A percentile compares a stretch with the other conserved stretches of the same genome.
Conservation (phyloP, 2,329 filamentous ascomycete genomes). For the Blumeria hordei region DNA sequence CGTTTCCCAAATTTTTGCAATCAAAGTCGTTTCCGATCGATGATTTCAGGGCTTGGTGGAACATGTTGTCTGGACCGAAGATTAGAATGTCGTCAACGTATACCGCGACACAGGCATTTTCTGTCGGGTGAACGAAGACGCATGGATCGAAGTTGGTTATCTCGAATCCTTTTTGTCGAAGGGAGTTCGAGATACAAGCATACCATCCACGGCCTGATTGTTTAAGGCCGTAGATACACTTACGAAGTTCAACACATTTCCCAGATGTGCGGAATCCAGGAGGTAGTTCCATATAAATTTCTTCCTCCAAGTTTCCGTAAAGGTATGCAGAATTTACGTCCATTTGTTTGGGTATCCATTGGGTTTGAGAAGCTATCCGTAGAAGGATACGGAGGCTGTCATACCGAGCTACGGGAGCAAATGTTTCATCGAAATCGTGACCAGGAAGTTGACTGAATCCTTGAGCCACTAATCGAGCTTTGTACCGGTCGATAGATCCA, state of each 20-base stretch:
- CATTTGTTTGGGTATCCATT: conserved; percentile 1
- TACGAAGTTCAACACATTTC: conserved; percentile 1
- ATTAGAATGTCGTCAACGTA: neutral
- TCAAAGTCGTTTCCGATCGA: neutral
- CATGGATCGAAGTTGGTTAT: neutral
- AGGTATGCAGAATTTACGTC: conserved; percentile 1
- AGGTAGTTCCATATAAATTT: neutral
- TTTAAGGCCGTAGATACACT: conserved; percentile 1
- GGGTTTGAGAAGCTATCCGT: neutral
- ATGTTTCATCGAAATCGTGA: conserved; percentile 1
- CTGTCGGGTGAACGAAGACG: neutral
- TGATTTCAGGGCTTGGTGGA: neutral
- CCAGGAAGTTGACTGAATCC: conserved; percentile 1
- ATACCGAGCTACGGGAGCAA: neutral
- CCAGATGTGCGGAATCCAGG: neutral
- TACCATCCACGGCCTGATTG: conserved; percentile 1
- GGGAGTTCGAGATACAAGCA: conserved; percentile 1
- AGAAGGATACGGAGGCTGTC: neutral
- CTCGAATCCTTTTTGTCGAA: neutral
- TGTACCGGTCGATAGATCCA: conserved; percentile 1
- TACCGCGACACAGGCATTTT: neutral
- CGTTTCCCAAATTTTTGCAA: neutral
- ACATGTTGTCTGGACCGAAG: neutral
- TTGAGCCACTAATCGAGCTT: conserved; percentile 1
- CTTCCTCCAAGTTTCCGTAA: neutral